A percentile compares a stretch with the other conserved stretches of the same genome.
These are phyloP conservation scores for Erythrobasidium yunnanense DNA, from an alignment of 768 basidiomycete species.

Conservation along the genomic window DNA sequence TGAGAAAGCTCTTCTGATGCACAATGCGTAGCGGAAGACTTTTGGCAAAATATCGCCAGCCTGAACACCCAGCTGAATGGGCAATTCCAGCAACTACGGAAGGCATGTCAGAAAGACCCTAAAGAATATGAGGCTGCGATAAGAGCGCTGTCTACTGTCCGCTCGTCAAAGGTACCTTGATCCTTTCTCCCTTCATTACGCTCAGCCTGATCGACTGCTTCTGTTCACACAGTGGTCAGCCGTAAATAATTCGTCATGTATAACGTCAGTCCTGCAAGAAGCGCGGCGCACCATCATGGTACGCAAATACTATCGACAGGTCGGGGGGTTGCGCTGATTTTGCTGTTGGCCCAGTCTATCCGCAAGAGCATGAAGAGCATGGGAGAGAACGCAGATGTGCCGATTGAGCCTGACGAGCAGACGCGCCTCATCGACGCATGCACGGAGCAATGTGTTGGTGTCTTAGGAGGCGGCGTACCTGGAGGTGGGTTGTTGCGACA, in stretches of 20 bases:
- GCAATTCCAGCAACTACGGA: constrained; percentile 6
- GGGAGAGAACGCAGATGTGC: constrained; percentile 63
- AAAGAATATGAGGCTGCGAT: not conserved
- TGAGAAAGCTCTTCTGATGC: not conserved
- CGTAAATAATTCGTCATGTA: too few relatives aligned
- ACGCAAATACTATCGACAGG: not conserved
- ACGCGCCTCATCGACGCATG: constrained; percentile 71
- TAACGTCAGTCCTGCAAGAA: not conserved
- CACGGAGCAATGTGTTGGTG: constrained; percentile 57
- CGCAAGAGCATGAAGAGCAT: constrained; percentile 71
- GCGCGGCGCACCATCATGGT: not conserved
- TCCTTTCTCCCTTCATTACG: not conserved
- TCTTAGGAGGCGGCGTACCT: constrained; percentile 89
- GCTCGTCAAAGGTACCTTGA: not conserved
- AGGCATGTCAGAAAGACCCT: not conserved
- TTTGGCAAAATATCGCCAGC: constrained; percentile 35
- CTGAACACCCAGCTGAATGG: constrained; percentile 32
- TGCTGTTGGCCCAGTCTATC: constrained; percentile 58
- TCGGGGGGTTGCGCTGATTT: too few relatives aligned
- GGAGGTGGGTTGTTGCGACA: too few relatives aligned
- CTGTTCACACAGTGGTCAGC: constrained; percentile 14
- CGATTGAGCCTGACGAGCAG: constrained; percentile 83
- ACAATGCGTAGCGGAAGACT: constrained; percentile 24
- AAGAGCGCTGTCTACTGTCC: not conserved
- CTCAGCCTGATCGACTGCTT: constrained; percentile 7